phyloP scores from a whole-genome alignment of 495 filamentous ascomycete species.

The Hapsidospora chrysogenum region DNA sequence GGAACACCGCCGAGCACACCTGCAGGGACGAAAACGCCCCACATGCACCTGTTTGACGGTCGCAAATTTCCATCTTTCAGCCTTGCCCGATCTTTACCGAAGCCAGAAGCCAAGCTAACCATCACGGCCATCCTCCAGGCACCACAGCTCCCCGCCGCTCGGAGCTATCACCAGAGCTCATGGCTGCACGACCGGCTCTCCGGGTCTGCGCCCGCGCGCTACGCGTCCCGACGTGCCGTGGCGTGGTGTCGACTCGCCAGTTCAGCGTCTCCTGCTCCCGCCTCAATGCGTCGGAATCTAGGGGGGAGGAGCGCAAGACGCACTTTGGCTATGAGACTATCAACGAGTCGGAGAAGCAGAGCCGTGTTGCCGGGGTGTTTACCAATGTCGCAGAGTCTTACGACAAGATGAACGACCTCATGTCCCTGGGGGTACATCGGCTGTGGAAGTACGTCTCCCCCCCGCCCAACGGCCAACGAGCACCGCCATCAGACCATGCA shows the following conservation, averaged over 20 bases:
- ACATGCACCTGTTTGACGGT: no score
- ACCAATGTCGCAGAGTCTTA: slow-evolving; percentile 84
- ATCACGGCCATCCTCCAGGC: no score
- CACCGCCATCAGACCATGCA: neutral
- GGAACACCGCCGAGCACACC: no score
- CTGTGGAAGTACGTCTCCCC: slow-evolving; percentile 56
- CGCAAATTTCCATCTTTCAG: no score
- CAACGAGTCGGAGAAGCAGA: slow-evolving; percentile 58
- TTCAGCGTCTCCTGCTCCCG: neutral
- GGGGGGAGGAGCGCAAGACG: slow-evolving; percentile 45
- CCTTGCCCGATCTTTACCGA: no score
- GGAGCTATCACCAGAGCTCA: neutral
- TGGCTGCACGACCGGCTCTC: neutral
- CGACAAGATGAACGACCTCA: slow-evolving; percentile 97
- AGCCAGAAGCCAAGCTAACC: no score
- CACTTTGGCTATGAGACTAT: slow-evolving; percentile 92
- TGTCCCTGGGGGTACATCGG: slow-evolving; percentile 93
- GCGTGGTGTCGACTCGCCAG: neutral
- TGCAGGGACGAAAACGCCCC: no score
- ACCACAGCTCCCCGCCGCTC: no score
- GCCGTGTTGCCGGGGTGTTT: slow-evolving; percentile 68
- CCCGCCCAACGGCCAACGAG: neutral
- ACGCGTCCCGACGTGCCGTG: neutral
- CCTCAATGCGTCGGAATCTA: slow-evolving; percentile 19
- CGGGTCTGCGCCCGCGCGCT: neutral